These are phyloP conservation scores for Lactarius pseudohatsudake DNA, from an alignment of 768 basidiomycete genomes.

Conservation along the genomic window DNA sequence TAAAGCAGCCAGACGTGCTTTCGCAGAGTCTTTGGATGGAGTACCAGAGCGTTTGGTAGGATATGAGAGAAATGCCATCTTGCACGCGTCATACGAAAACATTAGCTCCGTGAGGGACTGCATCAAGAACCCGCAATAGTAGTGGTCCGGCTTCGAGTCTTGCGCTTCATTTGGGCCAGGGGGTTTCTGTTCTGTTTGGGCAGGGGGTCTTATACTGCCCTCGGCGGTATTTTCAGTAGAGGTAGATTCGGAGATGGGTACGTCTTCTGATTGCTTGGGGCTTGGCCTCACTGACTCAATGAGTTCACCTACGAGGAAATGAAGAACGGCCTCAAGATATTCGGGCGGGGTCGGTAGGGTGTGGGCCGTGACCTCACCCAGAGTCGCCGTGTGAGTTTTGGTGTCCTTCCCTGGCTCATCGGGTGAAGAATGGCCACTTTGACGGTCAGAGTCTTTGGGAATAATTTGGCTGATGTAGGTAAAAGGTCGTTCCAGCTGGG, in stretches of 20 bases:
- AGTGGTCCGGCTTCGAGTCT: constrained; percentile 35
- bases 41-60: constrained; percentile 61
- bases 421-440: constrained; percentile 5
- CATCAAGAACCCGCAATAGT: constrained; percentile 82
- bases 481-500: constrained; percentile 69
- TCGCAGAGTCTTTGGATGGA: constrained; percentile 59
- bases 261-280: constrained; percentile 15
- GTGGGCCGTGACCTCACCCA: constrained; percentile 31
- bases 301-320: constrained; percentile 72
- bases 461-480: constrained; percentile 33
- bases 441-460: constrained; percentile 30
- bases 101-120: constrained; percentile 89
- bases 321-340: constrained; percentile 57
- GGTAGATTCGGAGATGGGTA: constrained; percentile 7
- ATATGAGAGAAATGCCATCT: constrained; percentile 80
- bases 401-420: constrained; percentile 31
- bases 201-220: not conserved
- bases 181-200: constrained; percentile 8
- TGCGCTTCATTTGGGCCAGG: constrained; percentile 4
- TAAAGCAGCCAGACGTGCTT: constrained; percentile 66
- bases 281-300: constrained; percentile 51
- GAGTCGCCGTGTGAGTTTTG: constrained; percentile 12
- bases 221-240: constrained; percentile 12
- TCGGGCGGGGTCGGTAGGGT: constrained; percentile 38
- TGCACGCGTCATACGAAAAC: constrained; percentile 92